Conservation (phyloP, 495 filamentous ascomycete genomes). For the Trichoderma virens region DNA sequence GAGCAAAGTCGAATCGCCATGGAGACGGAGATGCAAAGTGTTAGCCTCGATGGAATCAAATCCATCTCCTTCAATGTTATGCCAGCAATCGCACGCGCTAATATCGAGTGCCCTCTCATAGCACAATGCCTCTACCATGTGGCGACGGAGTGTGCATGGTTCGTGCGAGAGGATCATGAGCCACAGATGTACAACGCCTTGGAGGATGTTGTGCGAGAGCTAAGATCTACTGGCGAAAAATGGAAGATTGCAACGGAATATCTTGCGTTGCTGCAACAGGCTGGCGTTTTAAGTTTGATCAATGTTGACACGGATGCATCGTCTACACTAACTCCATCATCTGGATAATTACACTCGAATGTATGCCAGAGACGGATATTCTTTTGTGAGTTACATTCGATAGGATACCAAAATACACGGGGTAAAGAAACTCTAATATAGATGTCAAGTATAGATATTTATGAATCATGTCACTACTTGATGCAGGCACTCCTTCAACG, state of each 20-base stretch:
- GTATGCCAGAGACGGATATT: too few relatives aligned
- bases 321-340: not conserved
- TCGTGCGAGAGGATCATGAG: not conserved
- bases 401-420: too few relatives aligned
- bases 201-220: not conserved
- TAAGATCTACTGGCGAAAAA: not conserved
- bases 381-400: too few relatives aligned
- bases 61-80: not conserved
- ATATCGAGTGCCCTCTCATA: slow-evolving; percentile 5
- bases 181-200: not conserved
- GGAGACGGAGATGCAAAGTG: slow-evolving; percentile 3
- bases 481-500: not conserved
- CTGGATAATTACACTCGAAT: not conserved
- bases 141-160: not conserved
- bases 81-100: not conserved
- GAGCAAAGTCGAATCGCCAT: not conserved
- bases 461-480: too few relatives aligned
- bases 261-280: not conserved
- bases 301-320: not conserved
- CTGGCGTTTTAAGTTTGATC: not conserved
- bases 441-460: too few relatives aligned
- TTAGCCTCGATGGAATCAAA: not conserved
- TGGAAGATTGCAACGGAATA: not conserved
- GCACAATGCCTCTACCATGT: not conserved
- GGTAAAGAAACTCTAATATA: too few relatives aligned